Evolutionary conservation across 306 rosid genomes (phyloP), one percentile per base, ranked within the genome.

Genomic region (Glycine tomentella): DNA sequence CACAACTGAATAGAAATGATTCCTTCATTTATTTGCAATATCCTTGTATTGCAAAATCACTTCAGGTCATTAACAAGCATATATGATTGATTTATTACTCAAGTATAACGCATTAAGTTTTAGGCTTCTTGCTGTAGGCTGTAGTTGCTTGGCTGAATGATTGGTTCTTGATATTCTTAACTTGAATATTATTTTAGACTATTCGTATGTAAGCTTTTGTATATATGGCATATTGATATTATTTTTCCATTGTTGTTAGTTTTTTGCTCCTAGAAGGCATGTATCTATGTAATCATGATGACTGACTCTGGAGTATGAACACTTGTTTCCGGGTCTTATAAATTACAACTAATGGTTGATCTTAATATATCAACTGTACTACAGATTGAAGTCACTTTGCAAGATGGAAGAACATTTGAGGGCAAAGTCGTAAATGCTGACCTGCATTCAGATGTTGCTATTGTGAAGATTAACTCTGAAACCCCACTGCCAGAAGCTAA

Each of bases 321-420:
- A 55, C 15, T 61, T 25, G 17, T 51, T 74, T 55, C 31, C 11
- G 33, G 55, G 57, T 69, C 11, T 46, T 69, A 25, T 3, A 7
- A 16, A 12, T 16, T 16, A 46, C 57, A 20, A 48, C 7, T 44
- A 38, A 64, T 53, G 59, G 20, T 49, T 69, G 73, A 81, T 77
- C 74, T 16, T 77, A 25, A 75, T 49, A 55, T 56, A 42, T 79
- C 40, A 50, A 38, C 45, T 44, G 16, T 70, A 72, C 17, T 74
- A 63, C 90, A 95, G 99, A 88, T 95, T 75, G 91, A 89, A 81
- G 90, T 95, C 80, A 90, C 97, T 82, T 81, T 93, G 82, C 98
- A 95, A 90, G 99, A 93, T 84, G 98, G 99, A 53, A 80, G 96
- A 78, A 89, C 94, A 61, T 93, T 91, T 86, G 95, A 91, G 82